Conservation (phyloP, 805 yeast genomes). For the Kazachstania bromeliacearum region DNA sequence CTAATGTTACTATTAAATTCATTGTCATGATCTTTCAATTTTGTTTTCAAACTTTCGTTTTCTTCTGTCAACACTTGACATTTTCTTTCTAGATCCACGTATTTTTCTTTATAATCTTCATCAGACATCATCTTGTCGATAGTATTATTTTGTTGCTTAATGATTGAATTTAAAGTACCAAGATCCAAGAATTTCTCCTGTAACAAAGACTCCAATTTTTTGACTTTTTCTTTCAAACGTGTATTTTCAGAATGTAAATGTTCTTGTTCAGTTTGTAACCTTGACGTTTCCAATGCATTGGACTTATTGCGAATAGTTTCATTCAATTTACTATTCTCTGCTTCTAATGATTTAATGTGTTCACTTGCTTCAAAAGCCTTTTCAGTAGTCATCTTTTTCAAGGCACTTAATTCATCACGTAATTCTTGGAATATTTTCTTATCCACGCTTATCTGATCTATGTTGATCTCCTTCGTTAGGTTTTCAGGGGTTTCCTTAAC, state of each 20-base stretch:
- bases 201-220: constrained; percentile 44
- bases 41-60: constrained; percentile 33
- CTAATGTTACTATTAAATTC: constrained; percentile 26
- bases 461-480: no score
- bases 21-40: constrained; percentile 27
- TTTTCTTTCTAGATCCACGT: constrained; percentile 39
- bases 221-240: constrained; percentile 33
- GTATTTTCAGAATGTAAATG: constrained; percentile 38
- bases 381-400: constrained; percentile 36
- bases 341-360: constrained; percentile 42
- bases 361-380: constrained; percentile 52
- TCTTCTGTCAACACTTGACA: constrained; percentile 38
- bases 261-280: constrained; percentile 14
- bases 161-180: constrained; percentile 42
- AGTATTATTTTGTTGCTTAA: constrained; percentile 43
- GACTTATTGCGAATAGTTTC: constrained; percentile 8
- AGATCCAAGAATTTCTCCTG: constrained; percentile 44
- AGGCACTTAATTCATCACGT: constrained; percentile 29
- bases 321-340: constrained; percentile 24
- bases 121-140: constrained; percentile 39
- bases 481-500: no score
- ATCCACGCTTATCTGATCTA: constrained; percentile 10
- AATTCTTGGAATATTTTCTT: constrained; percentile 25
- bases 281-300: constrained; percentile 18
- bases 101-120: constrained; percentile 36